Conservation (phyloP, 1,284 basidiomycete species). For the Puccinia triticina region DNA sequence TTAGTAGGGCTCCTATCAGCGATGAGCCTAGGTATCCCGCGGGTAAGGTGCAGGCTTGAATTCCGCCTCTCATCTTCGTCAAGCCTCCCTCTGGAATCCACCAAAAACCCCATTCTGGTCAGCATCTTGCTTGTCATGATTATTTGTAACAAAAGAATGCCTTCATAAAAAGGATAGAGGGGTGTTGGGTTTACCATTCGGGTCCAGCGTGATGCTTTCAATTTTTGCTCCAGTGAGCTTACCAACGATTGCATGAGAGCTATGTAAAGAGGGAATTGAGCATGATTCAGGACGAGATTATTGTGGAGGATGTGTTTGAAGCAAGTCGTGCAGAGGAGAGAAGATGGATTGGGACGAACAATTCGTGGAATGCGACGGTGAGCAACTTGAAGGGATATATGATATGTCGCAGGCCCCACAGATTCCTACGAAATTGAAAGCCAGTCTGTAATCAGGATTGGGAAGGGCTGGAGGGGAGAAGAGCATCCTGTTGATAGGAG, state of each 20-base stretch:
- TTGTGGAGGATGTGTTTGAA: no score
- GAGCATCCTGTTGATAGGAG: background rate
- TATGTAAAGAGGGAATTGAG: background rate
- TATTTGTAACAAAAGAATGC: background rate
- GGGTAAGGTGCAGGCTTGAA: slow-evolving; percentile 75
- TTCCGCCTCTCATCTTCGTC: slow-evolving; percentile 89
- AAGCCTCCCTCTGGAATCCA: slow-evolving; percentile 72
- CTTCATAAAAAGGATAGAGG: background rate
- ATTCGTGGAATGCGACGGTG: slow-evolving; percentile 49
- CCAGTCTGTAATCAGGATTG: background rate
- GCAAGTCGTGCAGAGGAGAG: no score
- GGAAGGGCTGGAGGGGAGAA: no score
- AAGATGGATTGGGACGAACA: slow-evolving; percentile 5
- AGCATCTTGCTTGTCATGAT: background rate
- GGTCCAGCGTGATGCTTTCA: slow-evolving; percentile 74
- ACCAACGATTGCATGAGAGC: slow-evolving; percentile 59
- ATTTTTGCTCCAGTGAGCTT: slow-evolving; percentile 87
- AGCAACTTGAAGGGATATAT: slow-evolving; percentile 61
- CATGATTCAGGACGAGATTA: slow-evolving; percentile 51
- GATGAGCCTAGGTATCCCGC: slow-evolving; percentile 91
- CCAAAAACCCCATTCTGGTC: slow-evolving; percentile 48
- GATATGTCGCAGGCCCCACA: slow-evolving; percentile 45
- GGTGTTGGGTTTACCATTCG: slow-evolving; percentile 26
- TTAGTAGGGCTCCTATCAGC: slow-evolving; percentile 83
- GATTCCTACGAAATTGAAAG: slow-evolving; percentile 52